These are phyloP conservation scores for Limonium bicolor DNA, from an alignment of 148 eudicot species.

Conservation along the genomic window DNA sequence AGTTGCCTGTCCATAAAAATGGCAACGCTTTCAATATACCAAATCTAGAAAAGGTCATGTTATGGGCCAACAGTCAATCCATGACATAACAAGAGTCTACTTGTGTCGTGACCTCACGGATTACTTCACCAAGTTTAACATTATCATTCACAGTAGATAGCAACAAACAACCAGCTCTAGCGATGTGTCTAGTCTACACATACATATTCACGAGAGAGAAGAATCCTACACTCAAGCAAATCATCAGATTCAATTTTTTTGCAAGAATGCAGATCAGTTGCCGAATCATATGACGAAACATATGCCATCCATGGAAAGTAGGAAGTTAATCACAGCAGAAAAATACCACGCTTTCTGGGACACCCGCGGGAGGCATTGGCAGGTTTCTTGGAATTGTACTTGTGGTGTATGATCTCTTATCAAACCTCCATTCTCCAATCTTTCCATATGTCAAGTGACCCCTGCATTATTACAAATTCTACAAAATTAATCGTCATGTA, in stretches of 20 bases:
- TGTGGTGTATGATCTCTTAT: constrained; percentile 72
- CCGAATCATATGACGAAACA: background rate
- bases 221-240: too few species aligned
- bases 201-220: too few species aligned
- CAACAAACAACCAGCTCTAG: too few species aligned
- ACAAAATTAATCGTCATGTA: background rate
- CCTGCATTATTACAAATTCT: constrained; percentile 12
- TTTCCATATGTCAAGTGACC: constrained; percentile 89
- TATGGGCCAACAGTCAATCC: background rate
- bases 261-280: background rate
- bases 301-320: background rate
- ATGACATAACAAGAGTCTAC: background rate
- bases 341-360: constrained; percentile 92
- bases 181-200: too few species aligned
- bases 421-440: constrained; percentile 98
- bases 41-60: background rate
- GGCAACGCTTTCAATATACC: background rate
- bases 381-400: constrained; percentile 76
- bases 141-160: too few species aligned
- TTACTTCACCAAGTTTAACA: too few species aligned
- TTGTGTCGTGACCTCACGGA: background rate
- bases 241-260: background rate
- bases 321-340: constrained; percentile 2
- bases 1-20: constrained; percentile 42
- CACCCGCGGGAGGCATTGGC: constrained; percentile 92